Percentiles rank a stretch among this genome's conserved stretches.
These are phyloP conservation scores for Xylaria sp. DNA, from an alignment of 2,329 filamentous ascomycete species.

Conservation along the genomic window DNA sequence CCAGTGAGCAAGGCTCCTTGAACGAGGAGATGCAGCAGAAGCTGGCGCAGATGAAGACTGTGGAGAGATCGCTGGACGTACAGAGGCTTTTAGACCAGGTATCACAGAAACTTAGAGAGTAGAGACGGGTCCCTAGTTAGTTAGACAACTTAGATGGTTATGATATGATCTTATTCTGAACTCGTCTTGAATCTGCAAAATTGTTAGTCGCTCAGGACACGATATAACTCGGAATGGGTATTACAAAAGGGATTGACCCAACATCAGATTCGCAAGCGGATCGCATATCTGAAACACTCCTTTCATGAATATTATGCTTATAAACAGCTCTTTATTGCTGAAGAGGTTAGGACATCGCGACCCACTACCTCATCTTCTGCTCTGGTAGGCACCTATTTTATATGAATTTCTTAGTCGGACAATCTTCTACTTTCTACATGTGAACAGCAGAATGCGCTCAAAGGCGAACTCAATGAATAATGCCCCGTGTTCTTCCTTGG, in stretches of 20 bases:
- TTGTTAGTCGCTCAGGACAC: not conserved
- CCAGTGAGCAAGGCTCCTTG: slow-evolving; percentile 33
- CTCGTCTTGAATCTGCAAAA: not conserved
- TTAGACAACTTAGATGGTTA: not conserved
- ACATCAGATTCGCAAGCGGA: too few species aligned
- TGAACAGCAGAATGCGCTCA: slow-evolving; percentile 14
- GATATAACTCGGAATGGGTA: too few species aligned
- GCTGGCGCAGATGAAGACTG: slow-evolving; percentile 51
- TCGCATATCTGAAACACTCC: not conserved
- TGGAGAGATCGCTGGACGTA: slow-evolving; percentile 60
- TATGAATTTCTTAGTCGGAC: not conserved
- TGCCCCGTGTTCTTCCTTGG: slow-evolving; percentile 66
- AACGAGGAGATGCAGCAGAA: slow-evolving; percentile 49
- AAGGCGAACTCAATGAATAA: slow-evolving; percentile 41
- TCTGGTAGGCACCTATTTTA: not conserved
- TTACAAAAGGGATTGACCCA: too few species aligned
- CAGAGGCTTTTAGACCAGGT: slow-evolving; percentile 57
- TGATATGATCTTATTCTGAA: not conserved
- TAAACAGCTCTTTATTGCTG: not conserved
- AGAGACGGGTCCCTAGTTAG: slow-evolving; percentile 3
- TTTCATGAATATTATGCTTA: not conserved
- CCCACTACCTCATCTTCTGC: not conserved
- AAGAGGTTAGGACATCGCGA: not conserved
- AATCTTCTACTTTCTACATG: not conserved
- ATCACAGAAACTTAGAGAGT: slow-evolving; percentile 40